Base-by-base conservation (phyloP, 1,284 basidiomycete genomes). In the Naganishia albida region DNA sequence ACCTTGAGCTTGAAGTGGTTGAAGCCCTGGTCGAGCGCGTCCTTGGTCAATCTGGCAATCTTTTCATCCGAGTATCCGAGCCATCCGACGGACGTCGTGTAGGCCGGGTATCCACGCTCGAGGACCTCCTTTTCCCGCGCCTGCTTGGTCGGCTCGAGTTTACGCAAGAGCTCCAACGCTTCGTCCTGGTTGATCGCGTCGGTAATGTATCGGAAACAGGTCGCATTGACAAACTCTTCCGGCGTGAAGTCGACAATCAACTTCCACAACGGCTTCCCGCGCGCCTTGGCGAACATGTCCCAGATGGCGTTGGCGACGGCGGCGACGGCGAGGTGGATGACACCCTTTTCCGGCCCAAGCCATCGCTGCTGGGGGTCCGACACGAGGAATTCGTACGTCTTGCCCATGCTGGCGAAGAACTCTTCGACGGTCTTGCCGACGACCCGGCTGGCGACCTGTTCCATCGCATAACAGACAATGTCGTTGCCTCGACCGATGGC, bases 1-100 rank as follows among this genome's bases (percentile, higher is more conserved):
- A 98, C 93, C 82, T 97, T 97, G 87, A 95, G 93, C 82, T 94
- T 94, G 85, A 95, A 94, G 80, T 93, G 91, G 81, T 91, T 92
- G 85, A 95, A 95, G 34, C 93, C 93, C 57, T 85, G 86, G 28
- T 83, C 80, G 62, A 98, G 83, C 34, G 93, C 90, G 75, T 91
- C 89, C 73, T 87, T 88, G 2, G 91, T 96, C 62, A 98, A 84
- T 18, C 87, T 85, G 2, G 86, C 85, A 52, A 97, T 87, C 77
- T 97, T 97, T 74, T 93, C 93, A 74, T 97, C 93, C 34, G 85
- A 85, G 81, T 97, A 97, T 2, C 86, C 90, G 25, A 93, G 84
- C 92, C 92, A 95, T 57, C 93, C 93, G 28, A 90, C 93, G 15
- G 89, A 91, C 13, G 93, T 97, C 38, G 96, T 91, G 78, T 97